Base-by-base conservation (phyloP, 2,329 filamentous ascomycete genomes). In the Aspergillus novofumigatus region DNA sequence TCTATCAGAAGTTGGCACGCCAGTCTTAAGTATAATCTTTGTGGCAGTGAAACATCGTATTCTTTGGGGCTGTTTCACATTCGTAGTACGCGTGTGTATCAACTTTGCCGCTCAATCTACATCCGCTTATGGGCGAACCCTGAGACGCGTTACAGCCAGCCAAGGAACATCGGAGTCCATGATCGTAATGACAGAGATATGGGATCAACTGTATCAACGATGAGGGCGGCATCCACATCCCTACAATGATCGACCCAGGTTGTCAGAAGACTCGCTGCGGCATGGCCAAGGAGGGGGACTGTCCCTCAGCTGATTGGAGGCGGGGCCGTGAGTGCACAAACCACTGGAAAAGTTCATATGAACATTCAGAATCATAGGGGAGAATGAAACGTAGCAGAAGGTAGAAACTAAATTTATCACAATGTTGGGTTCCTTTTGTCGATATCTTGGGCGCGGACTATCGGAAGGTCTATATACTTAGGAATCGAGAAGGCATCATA, bases 211-310 rank as follows among this genome's bases (percentile, higher is more conserved):
- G 20, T 50, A 26, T 51, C 17, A 49, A 49, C 44, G 17, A 20
- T 48, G 52, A 26, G 49, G 41, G 52, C 53, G 52, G 53, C 55
- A 52, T 53, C 35, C 44, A 32, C 48, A 44, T 55, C 50, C 54
- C 35, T 45, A 23, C 49, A 56, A n/a, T 54, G 45, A 54, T 45
- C 52, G 59, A 56, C 60, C 51, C 59, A 55, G 51, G 45, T 58
- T 54, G 56, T 64, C 63, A 65, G 62, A 47, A 64, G 61, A 65
- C 63, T 60, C 21, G 55, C 49, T 55, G 38, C 52, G 21, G 52
- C 56, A 51, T 45, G 52, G 41, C 48, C 51, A 56, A 51, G 51
- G 51, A 48, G 41, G 28, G 44, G 44, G 38, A 52, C 35, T 44
- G 38, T 26, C 20, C 51, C 45, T 59, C 59, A 38, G 21, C 51